phyloP scores from a whole-genome alignment of 257 asterid species.

The Gentiana dahurica region DNA sequence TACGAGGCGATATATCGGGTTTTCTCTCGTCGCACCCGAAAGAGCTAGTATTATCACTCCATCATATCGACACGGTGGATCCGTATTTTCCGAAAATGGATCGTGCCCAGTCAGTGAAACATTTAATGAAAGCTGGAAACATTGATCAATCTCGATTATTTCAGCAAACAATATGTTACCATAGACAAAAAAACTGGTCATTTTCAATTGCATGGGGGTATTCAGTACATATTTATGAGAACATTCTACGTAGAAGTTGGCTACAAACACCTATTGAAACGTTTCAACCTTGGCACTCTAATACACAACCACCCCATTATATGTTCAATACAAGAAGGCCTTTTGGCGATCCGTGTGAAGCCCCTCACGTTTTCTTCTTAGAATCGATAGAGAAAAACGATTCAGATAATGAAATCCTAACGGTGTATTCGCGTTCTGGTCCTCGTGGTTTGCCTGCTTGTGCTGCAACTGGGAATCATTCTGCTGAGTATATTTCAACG shows the following conservation, averaged over 20 bases:
- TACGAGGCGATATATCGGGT: conserved; percentile 59
- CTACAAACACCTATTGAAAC: conserved; percentile 60
- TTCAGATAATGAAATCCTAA: conserved; percentile 7
- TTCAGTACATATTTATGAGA: conserved; percentile 51
- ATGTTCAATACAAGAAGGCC: conserved; percentile 55
- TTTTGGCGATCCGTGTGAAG: conserved; percentile 30
- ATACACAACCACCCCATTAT: conserved; percentile 29
- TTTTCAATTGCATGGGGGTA: conserved; percentile 82
- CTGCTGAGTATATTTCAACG: conserved; percentile 27
- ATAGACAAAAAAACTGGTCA: conserved; percentile 42
- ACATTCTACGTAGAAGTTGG: conserved; percentile 36
- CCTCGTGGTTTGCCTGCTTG: conserved; percentile 31
- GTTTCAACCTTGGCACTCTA: conserved; percentile 26
- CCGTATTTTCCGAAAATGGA: conserved; percentile 57
- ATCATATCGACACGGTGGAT: conserved; percentile 51
- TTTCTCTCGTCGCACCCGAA: conserved; percentile 57
- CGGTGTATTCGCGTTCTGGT: conserved; percentile 24
- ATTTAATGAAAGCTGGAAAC: conserved; percentile 60
- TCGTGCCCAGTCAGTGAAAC: conserved; percentile 35
- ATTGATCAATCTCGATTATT: conserved; percentile 55
- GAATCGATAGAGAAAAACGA: conserved; percentile 11
- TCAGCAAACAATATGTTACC: conserved; percentile 65
- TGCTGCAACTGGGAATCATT: conserved; percentile 6
- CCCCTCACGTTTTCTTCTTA: conserved; percentile 51
- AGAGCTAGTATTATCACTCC: conserved; percentile 55